Conservation (phyloP, 345 rosid species). For the Citrus reticulata region DNA sequence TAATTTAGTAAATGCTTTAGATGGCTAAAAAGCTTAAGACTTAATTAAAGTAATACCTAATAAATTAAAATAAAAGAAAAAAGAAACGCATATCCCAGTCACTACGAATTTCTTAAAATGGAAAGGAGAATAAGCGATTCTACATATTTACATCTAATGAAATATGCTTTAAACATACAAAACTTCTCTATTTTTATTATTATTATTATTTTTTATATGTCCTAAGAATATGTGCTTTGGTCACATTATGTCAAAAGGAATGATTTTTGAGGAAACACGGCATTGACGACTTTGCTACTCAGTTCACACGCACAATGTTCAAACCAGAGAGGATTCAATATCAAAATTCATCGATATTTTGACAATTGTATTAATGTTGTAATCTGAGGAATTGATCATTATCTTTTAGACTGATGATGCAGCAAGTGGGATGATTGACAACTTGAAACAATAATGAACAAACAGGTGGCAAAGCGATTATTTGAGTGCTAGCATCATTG, state of each 20-base stretch:
- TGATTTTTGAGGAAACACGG: neutral
- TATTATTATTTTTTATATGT: too few species aligned
- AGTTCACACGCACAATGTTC: neutral
- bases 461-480: neutral
- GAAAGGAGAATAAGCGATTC: too few species aligned
- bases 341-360: too few species aligned
- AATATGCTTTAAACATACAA: too few species aligned
- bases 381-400: neutral
- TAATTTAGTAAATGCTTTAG: too few species aligned
- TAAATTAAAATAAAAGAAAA: too few species aligned
- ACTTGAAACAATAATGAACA: neutral
- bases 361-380: neutral
- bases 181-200: too few species aligned
- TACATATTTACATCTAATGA: too few species aligned
- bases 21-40: too few species aligned
- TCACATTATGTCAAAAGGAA: neutral
- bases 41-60: too few species aligned
- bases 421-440: neutral
- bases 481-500: neutral
- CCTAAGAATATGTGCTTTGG: constrained; percentile 19
- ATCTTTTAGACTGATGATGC: neutral
- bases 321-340: neutral
- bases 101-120: too few species aligned
- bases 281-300: neutral
- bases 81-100: too few species aligned